These are phyloP conservation scores for Termitomyces sp. DNA, from an alignment of 1,284 basidiomycete species.

Conservation along the genomic window DNA sequence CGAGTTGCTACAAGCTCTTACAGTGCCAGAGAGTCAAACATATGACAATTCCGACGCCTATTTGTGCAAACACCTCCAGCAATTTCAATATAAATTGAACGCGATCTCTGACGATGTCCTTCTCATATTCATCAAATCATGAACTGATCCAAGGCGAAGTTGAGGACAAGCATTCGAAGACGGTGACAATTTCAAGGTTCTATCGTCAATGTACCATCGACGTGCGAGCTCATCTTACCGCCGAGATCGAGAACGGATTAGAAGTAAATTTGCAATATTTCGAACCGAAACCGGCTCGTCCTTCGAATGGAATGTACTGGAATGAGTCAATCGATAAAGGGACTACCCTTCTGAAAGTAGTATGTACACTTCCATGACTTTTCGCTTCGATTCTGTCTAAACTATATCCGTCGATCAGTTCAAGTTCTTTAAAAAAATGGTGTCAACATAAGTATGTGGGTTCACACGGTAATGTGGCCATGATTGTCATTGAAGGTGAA, in stretches of 20 bases:
- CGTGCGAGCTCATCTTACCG: not conserved
- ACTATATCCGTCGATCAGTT: not conserved
- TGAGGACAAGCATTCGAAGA: not conserved
- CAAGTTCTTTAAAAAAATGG: not conserved
- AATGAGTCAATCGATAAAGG: not conserved
- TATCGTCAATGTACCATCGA: not conserved
- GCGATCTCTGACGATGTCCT: not conserved
- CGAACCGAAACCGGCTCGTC: not conserved
- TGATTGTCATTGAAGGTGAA: not conserved
- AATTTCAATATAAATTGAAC: not conserved
- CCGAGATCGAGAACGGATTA: not conserved
- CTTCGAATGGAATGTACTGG: not conserved
- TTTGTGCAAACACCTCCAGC: not conserved
- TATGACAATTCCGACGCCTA: not conserved
- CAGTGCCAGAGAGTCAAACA: not conserved
- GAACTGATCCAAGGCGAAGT: not conserved
- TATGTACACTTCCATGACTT: not conserved
- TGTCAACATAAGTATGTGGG: not conserved
- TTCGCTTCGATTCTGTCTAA: not conserved
- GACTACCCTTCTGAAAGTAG: not conserved
- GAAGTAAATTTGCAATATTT: not conserved
- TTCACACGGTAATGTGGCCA: not conserved
- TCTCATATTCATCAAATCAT: not conserved
- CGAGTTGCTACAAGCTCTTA: not conserved
- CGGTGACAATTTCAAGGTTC: not conserved